Conservation (phyloP, 83 land plant genomes). For the Picea abies region DNA sequence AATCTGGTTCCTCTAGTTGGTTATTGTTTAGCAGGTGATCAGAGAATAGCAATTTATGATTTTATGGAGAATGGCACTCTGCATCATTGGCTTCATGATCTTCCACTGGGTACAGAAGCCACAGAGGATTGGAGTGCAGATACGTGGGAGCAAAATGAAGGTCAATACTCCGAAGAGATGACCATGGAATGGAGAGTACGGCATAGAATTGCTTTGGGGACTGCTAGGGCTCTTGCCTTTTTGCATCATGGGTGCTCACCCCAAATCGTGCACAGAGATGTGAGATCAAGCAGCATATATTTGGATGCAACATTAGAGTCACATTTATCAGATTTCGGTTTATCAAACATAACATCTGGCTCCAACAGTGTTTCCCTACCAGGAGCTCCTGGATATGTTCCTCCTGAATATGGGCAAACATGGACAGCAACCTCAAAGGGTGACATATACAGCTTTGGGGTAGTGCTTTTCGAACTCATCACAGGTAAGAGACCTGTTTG, state of each 20-base stretch:
- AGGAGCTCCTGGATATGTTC: constrained; percentile 51
- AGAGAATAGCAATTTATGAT: constrained; percentile 79
- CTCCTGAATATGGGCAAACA: constrained; percentile 67
- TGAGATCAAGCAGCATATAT: constrained; percentile 75
- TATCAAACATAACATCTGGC: constrained; percentile 48
- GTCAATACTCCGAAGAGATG: constrained; percentile 19
- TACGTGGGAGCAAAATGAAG: constrained; percentile 70
- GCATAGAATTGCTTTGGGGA: constrained; percentile 72
- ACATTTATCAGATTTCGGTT: constrained; percentile 71
- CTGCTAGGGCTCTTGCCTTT: constrained; percentile 75
- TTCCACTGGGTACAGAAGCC: constrained; percentile 58
- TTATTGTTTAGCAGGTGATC: constrained; percentile 80
- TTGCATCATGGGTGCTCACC: constrained; percentile 81
- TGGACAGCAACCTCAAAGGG: constrained; percentile 57
- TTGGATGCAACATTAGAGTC: constrained; percentile 67
- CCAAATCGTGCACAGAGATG: constrained; percentile 68
- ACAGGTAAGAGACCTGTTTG: constrained; percentile 76
- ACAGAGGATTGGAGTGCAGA: constrained; percentile 83
- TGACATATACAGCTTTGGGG: constrained; percentile 86
- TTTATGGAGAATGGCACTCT: constrained; percentile 82
- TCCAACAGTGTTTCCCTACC: constrained; percentile 29
- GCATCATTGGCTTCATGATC: constrained; percentile 75
- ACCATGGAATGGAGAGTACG: constrained; percentile 56
- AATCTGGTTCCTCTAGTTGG: constrained; percentile 86
- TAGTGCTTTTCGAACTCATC: constrained; percentile 78